Base-by-base conservation (phyloP, 768 basidiomycete genomes). In the Tylopilus vinaceipallidus region DNA sequence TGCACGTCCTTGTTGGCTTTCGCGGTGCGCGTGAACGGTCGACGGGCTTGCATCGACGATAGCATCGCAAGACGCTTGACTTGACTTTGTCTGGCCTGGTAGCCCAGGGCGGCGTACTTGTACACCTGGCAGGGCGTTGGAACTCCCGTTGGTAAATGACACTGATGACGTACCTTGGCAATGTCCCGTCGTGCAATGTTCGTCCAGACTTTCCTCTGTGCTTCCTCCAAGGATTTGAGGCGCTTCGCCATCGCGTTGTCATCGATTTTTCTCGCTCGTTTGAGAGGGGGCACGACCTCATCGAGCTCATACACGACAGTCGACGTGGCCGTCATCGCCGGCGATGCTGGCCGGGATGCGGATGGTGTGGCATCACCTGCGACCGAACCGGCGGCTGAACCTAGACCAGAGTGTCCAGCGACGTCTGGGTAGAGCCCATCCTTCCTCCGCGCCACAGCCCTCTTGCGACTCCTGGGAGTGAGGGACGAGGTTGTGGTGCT, bases 201-300 rank as follows among this genome's bases (percentile, higher is more conserved):
- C 19, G 83, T 84, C 93, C 93, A 95, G 9, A 92, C 86, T 69
- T 91, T 93, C 50, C 81, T 78, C 71, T 94, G 92, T 0, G 86
- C 75, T 57, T 93, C 93, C 63, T 92, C 91, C 26, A 93, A 64
- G 6, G 81, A 75, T 65, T 83, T 85, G 50, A 91, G 74, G 34
- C 91, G 81, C 62, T 90, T 90, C 22, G 80, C 65, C 78, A 88
- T 86, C 3, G 81, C 76, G 48, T 67, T 71, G 39, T 86, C 86
- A 47, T 91, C 90, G 3, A 88, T 73, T 65, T 84, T 88, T 66
- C 87, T 89, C 6, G 88, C 88, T 59, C 77, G 82, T 70, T 77
- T 88, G 60, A 91, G 68, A 12, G 84, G 81, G 6, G 86, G 88
- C 33, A 87, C 77, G 8, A 68, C 61, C 54, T 88, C 87, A 52